Evolutionary conservation across 2,329 filamentous ascomycete genomes (phyloP).

Genomic region (Fusarium miscanthi): DNA sequence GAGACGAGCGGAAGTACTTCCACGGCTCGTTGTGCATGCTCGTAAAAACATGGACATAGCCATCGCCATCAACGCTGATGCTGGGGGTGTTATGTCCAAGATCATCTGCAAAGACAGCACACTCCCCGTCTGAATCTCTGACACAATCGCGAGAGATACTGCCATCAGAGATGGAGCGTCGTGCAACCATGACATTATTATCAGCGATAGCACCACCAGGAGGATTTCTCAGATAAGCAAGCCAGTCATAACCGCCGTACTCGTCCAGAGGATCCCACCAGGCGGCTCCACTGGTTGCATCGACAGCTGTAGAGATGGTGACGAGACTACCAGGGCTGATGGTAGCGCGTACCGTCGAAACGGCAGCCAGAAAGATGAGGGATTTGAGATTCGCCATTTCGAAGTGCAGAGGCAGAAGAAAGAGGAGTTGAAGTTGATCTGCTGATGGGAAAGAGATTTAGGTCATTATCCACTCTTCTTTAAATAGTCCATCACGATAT

Average conservation of each 20-base stretch:
- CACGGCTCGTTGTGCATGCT: conserved; percentile 46
- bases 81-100: conserved; percentile 37
- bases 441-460: background rate
- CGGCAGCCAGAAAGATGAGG: background rate
- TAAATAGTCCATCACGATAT: background rate
- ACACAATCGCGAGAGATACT: conserved; percentile 40
- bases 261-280: conserved; percentile 45
- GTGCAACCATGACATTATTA: conserved; percentile 44
- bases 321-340: background rate
- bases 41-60: conserved; percentile 44
- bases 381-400: background rate
- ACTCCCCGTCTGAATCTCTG: conserved; percentile 29
- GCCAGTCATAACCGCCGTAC: conserved; percentile 38
- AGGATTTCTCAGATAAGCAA: conserved; percentile 43
- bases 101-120: conserved; percentile 40
- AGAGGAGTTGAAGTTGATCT: background rate
- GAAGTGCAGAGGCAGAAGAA: background rate
- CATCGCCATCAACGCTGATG: conserved; percentile 33
- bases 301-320: conserved; percentile 27
- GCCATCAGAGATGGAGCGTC: conserved; percentile 31
- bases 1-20: conserved; percentile 41
- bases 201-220: conserved; percentile 31
- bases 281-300: conserved; percentile 39
- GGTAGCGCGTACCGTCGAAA: conserved; percentile 3
- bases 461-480: background rate